A percentile compares a stretch with the other conserved stretches of the same genome.
phyloP scores from a whole-genome alignment of 306 rosid genomes.

The Cicer arietinum region DNA sequence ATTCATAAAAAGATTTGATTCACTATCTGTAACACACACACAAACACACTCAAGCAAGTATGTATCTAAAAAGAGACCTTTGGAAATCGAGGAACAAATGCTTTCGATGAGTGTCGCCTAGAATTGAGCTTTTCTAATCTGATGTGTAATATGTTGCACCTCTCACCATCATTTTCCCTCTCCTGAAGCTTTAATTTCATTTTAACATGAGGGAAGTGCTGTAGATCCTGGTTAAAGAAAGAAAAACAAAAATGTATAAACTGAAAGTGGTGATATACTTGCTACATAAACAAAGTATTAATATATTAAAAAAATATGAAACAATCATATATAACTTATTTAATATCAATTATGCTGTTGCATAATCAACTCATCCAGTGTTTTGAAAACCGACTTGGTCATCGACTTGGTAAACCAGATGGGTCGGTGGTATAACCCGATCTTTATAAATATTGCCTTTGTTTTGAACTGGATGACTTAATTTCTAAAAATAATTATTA shows the following conservation, averaged over 20 bases:
- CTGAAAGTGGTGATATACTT: conserved; percentile 37
- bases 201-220: conserved; percentile 72
- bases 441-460: too few relatives aligned
- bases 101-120: conserved; percentile 67
- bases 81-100: conserved; percentile 87
- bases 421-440: too few relatives aligned
- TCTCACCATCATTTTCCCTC: conserved; percentile 53
- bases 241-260: conserved; percentile 9
- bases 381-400: too few relatives aligned
- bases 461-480: too few relatives aligned
- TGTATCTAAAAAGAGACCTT: conserved; percentile 58
- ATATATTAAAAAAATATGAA: background rate
- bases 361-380: too few relatives aligned
- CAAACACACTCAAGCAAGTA: background rate
- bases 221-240: conserved; percentile 69
- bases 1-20: background rate
- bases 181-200: conserved; percentile 66
- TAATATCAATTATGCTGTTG: too few relatives aligned
- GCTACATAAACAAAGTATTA: conserved; percentile 1
- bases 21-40: too few relatives aligned
- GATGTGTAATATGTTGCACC: conserved; percentile 56
- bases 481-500: too few relatives aligned
- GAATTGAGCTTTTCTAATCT: conserved; percentile 78
- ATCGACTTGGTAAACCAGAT: too few relatives aligned
- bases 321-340: background rate